These are phyloP conservation scores for Musa schizocarpa DNA, from an alignment of 176 grass and related monocot species.

Conservation along the genomic window DNA sequence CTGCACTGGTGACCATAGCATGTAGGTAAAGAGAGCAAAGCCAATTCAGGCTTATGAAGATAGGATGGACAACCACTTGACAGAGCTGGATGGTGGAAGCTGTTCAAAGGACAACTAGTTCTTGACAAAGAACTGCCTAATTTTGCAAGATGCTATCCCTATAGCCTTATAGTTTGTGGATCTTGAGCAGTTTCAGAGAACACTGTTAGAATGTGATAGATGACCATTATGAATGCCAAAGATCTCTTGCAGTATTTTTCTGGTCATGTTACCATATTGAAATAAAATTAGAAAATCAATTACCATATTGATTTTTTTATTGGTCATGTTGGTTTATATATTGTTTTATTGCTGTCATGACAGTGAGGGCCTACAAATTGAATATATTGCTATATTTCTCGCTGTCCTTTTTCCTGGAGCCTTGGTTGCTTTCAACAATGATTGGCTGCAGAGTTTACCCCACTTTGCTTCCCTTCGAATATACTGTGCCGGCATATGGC, in stretches of 20 bases:
- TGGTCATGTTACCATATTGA: not conserved
- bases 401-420: conserved; percentile 80
- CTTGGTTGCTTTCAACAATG: conserved; percentile 76
- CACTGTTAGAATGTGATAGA: not conserved
- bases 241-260: not conserved
- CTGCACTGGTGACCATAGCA: too few relatives aligned
- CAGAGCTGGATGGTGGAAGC: not conserved
- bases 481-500: conserved; percentile 89
- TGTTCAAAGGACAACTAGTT: not conserved
- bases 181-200: not conserved
- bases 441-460: conserved; percentile 42
- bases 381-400: conserved; percentile 80
- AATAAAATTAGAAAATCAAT: too few relatives aligned
- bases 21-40: too few relatives aligned
- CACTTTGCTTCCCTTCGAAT: conserved; percentile 63
- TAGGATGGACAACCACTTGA: too few relatives aligned
- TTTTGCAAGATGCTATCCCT: not conserved
- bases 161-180: not conserved
- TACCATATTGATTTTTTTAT: not conserved
- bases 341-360: conserved; percentile 25
- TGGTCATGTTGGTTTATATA: conserved; percentile 13
- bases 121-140: not conserved
- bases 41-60: too few relatives aligned
- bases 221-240: not conserved
- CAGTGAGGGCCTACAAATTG: conserved; percentile 81